phyloP scores from a whole-genome alignment of 345 rosid genomes.

The Murraya paniculata region DNA sequence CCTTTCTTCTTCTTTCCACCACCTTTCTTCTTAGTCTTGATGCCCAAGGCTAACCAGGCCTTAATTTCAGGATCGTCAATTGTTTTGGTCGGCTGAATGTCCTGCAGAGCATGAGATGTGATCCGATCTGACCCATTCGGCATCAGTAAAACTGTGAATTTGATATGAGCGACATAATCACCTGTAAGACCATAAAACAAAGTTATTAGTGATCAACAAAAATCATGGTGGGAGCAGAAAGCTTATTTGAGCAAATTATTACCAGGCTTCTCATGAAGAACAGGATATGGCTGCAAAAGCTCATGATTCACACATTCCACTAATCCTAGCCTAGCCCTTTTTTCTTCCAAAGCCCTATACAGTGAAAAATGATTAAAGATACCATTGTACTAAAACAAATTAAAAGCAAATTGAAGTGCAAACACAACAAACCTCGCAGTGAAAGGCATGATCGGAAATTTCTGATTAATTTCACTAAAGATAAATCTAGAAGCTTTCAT shows the following conservation, averaged over 20 bases:
- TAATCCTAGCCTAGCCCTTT: conserved; percentile 88
- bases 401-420: background rate
- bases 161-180: conserved; percentile 83
- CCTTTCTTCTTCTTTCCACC: conserved; percentile 99
- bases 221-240: background rate
- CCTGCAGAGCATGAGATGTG: conserved; percentile 77
- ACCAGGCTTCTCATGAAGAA: conserved; percentile 96
- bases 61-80: conserved; percentile 90
- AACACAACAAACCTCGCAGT: conserved; percentile 62
- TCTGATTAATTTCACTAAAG: conserved; percentile 86
- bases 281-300: conserved; percentile 93
- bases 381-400: background rate
- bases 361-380: background rate
- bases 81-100: conserved; percentile 68
- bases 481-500: conserved; percentile 99
- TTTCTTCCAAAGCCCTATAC: conserved; percentile 90
- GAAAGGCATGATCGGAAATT: conserved; percentile 81
- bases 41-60: conserved; percentile 92
- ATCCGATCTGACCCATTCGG: conserved; percentile 95
- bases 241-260: background rate
- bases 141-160: conserved; percentile 91
- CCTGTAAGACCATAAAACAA: conserved; percentile 41
- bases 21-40: conserved; percentile 89
- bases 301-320: conserved; percentile 98
- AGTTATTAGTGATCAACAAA: background rate